Evolutionary conservation across 345 rosid genomes (phyloP).

Genomic region (Salix arbutifolia): DNA sequence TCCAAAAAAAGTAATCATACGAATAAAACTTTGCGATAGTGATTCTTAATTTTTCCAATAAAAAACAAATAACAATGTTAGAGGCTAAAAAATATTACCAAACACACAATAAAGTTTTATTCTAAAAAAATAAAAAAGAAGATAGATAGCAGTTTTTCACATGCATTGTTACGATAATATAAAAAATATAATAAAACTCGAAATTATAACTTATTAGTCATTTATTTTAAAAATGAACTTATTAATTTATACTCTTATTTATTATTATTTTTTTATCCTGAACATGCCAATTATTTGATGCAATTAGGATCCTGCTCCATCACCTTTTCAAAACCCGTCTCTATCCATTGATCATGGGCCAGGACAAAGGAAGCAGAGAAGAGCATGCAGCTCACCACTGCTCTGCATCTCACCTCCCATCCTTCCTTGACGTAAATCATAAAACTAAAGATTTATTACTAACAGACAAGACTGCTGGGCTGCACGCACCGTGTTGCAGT

Average conservation of each 20-base stretch:
- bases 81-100: neutral
- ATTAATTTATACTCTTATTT: no score
- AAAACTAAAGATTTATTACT: neutral
- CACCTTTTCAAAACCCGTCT: no score
- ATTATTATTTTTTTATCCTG: neutral
- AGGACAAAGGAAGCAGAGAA: neutral
- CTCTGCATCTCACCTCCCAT: neutral
- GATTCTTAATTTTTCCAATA: no score
- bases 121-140: no score
- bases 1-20: no score
- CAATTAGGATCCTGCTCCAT: neutral
- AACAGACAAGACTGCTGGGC: neutral
- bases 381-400: neutral
- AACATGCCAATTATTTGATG: neutral
- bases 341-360: neutral
- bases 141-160: neutral
- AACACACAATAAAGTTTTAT: neutral
- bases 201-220: no score
- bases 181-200: neutral
- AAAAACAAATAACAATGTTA: no score
- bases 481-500: neutral
- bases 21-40: no score
- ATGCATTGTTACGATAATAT: neutral
- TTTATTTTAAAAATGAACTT: no score
- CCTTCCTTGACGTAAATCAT: neutral